phyloP scores from a whole-genome alignment of 2,329 filamentous ascomycete species.

The Aureobasidium vineae region DNA sequence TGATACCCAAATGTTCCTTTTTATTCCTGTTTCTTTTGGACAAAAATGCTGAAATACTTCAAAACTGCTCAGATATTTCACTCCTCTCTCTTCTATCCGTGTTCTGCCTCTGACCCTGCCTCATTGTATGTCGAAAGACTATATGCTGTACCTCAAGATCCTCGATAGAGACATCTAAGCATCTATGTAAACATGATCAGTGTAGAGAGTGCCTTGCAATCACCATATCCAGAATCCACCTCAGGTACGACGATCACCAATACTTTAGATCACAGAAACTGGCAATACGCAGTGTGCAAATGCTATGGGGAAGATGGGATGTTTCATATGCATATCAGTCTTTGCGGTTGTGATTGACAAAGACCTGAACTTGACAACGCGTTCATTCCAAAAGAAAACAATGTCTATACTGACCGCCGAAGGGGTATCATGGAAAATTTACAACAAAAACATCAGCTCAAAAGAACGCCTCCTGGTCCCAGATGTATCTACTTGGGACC shows the following conservation, averaged over 20 bases:
- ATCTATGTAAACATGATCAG: too few species aligned
- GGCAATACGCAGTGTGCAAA: too few species aligned
- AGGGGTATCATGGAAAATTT: constrained; percentile 2
- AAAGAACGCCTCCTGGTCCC: neutral
- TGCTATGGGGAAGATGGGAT: too few species aligned
- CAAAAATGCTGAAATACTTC: neutral
- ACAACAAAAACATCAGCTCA: neutral
- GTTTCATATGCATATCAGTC: neutral
- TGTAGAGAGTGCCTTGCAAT: too few species aligned
- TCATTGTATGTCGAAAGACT: neutral
- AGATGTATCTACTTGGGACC: constrained; percentile 29
- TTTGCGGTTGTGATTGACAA: neutral
- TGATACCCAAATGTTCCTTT: constrained; percentile 5
- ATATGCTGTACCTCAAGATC: neutral
- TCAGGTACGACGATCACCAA: too few species aligned
- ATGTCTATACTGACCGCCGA: neutral
- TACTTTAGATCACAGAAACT: too few species aligned
- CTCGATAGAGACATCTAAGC: too few species aligned
- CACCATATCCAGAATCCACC: too few species aligned
- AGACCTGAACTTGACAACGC: neutral
- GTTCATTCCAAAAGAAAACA: neutral
- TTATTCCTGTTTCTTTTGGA: neutral
- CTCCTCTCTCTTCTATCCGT: too few species aligned
- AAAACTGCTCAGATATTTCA: too few species aligned
- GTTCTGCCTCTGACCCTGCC: neutral